These are phyloP conservation scores for Trypanosoma rangeli DNA, from an alignment of 208 protist genomes.

Conservation along the genomic window DNA sequence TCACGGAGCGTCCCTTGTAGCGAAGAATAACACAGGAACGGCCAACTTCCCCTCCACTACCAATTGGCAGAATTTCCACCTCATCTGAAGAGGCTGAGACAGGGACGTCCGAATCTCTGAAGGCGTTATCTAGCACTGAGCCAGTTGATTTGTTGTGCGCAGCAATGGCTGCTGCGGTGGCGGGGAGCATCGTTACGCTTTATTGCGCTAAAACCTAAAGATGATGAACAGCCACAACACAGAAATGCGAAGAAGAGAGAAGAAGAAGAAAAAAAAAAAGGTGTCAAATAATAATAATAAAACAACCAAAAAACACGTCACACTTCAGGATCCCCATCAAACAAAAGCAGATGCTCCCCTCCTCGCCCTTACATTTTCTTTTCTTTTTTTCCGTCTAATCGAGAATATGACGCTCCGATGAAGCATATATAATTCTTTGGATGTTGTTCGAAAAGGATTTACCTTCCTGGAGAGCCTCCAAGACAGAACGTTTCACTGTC, in stretches of 20 bases:
- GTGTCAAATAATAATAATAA: background rate
- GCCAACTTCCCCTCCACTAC: conserved; percentile 97
- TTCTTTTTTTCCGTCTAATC: conserved; percentile 6
- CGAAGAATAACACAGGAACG: conserved; percentile 96
- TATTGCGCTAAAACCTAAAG: conserved; percentile 6
- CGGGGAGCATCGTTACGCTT: conserved; percentile 16
- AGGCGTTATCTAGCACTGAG: conserved; percentile 17
- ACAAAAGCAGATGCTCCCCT: too few species aligned
- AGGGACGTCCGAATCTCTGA: background rate
- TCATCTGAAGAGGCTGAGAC: conserved; percentile 42
- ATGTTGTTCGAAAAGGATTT: conserved; percentile 31
- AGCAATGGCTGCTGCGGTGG: background rate
- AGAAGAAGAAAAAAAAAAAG: conserved; percentile 7
- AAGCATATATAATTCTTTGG: conserved; percentile 45
- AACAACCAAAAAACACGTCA: background rate
- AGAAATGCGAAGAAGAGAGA: conserved; percentile 5
- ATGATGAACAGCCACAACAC: background rate
- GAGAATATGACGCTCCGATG: conserved; percentile 18
- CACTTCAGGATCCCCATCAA: too few species aligned
- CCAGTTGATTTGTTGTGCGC: conserved; percentile 8
- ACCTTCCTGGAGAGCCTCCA: conserved; percentile 30
- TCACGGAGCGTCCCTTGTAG: conserved; percentile 96
- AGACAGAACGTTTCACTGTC: conserved; percentile 43
- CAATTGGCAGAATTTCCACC: conserved; percentile 96
- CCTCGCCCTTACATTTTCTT: too few species aligned